Evolutionary conservation across 257 asterid genomes (phyloP).

Genomic region (Nemophila menziesii): DNA sequence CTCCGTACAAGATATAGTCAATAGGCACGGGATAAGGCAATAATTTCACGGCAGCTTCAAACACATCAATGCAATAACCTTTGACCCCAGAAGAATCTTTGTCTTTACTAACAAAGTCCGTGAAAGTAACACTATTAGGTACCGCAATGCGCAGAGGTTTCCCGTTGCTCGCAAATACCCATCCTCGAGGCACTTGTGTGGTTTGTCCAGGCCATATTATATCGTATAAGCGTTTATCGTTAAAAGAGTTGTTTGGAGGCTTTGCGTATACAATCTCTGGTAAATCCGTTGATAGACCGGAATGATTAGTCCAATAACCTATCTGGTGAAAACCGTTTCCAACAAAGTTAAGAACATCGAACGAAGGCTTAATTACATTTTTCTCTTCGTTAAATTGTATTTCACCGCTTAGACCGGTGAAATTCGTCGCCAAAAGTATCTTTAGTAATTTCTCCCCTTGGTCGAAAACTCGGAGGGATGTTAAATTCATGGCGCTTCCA

Average conservation of each 20-base stretch:
- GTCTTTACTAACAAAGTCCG: conserved; percentile 13
- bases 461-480: conserved; percentile 13
- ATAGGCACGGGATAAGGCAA: conserved; percentile 20
- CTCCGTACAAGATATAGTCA: conserved; percentile 17
- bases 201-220: conserved; percentile 22
- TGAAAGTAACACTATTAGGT: conserved; percentile 20
- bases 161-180: conserved; percentile 14
- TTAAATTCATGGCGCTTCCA: conserved; percentile 7
- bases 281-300: conserved; percentile 19
- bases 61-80: no score
- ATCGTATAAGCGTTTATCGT: conserved; percentile 6
- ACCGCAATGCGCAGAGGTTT: conserved; percentile 18
- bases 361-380: conserved; percentile 13
- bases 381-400: conserved; percentile 12
- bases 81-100: conserved; percentile 19
- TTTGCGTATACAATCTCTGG: conserved; percentile 14
- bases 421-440: conserved; percentile 7
- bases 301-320: conserved; percentile 21
- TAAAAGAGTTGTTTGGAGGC: conserved; percentile 14
- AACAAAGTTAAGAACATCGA: conserved; percentile 17
- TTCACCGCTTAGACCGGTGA: conserved; percentile 14
- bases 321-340: conserved; percentile 14
- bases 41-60: conserved; percentile 8
- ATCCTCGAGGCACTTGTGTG: conserved; percentile 20
- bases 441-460: conserved; percentile 14